These are phyloP conservation scores for Omphalotus olearius DNA, from an alignment of 1,284 basidiomycete species.

Conservation along the genomic window DNA sequence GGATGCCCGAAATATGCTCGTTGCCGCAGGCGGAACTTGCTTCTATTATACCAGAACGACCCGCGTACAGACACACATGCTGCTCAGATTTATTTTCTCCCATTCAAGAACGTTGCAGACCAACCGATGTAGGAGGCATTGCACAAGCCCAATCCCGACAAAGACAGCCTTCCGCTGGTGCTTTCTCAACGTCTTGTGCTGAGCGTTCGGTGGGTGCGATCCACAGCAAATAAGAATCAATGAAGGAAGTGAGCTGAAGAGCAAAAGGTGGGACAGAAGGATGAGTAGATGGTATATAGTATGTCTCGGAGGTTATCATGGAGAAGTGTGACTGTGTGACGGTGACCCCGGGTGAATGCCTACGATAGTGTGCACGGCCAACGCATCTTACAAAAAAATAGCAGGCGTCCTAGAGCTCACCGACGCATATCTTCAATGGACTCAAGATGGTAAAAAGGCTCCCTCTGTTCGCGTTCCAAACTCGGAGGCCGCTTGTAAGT, in stretches of 20 bases:
- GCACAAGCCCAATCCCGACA: slow-evolving; percentile 82
- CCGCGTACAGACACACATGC: too few relatives aligned
- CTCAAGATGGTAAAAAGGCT: slow-evolving; percentile 58
- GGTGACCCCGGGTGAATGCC: slow-evolving; percentile 29
- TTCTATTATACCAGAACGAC: not conserved
- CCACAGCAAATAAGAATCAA: slow-evolving; percentile 82
- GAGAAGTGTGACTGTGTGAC: slow-evolving; percentile 2
- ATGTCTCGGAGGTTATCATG: slow-evolving; percentile 36
- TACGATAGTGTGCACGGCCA: slow-evolving; percentile 60
- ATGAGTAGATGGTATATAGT: slow-evolving; percentile 42
- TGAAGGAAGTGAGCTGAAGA: slow-evolving; percentile 65
- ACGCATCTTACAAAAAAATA: slow-evolving; percentile 77
- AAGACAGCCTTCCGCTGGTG: slow-evolving; percentile 49
- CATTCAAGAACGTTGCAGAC: too few relatives aligned
- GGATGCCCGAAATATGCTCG: slow-evolving; percentile 54
- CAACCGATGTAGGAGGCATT: slow-evolving; percentile 49
- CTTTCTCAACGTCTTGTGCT: slow-evolving; percentile 44
- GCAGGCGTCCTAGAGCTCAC: slow-evolving; percentile 69
- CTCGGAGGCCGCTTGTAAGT: slow-evolving; percentile 61
- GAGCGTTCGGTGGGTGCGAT: slow-evolving; percentile 55
- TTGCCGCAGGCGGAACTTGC: slow-evolving; percentile 12
- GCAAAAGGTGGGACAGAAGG: slow-evolving; percentile 54
- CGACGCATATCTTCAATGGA: slow-evolving; percentile 66
- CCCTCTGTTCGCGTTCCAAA: slow-evolving; percentile 59
- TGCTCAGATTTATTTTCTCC: too few relatives aligned